Percentiles rank a stretch among this genome's conserved stretches.
These are phyloP conservation scores for Dissophora globulifera DNA, from an alignment of 192 early-diverging fungal genomes.

Conservation along the genomic window DNA sequence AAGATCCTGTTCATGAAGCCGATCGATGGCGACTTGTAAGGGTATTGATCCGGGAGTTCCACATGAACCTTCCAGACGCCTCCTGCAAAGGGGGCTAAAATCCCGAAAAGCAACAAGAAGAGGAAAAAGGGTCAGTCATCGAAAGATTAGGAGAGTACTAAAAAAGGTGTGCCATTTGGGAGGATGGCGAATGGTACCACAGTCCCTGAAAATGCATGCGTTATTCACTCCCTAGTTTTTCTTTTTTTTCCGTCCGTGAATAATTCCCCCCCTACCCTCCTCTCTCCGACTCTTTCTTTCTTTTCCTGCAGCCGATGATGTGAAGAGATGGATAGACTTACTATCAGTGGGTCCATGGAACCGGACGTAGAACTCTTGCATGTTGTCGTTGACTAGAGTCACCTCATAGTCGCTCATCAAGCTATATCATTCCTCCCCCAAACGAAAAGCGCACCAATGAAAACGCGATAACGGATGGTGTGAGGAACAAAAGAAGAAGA, in stretches of 20 bases:
- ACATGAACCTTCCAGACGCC: slow-evolving; percentile 99
- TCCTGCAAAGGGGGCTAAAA: slow-evolving; percentile 88
- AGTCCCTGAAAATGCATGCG: too few relatives aligned
- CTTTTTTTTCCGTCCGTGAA: too few relatives aligned
- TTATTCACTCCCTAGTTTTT: too few relatives aligned
- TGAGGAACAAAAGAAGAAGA: too few relatives aligned
- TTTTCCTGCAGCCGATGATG: too few relatives aligned
- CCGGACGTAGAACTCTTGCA: slow-evolving; percentile 98
- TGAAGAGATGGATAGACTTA: slow-evolving; percentile 59
- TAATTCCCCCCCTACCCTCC: too few relatives aligned
- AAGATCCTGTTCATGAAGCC: slow-evolving; percentile 99
- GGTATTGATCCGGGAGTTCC: slow-evolving; percentile 98
- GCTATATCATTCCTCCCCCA: slow-evolving; percentile 58
- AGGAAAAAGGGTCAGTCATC: too few relatives aligned
- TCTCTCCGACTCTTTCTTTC: too few relatives aligned
- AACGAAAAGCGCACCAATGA: too few relatives aligned
- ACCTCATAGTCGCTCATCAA: slow-evolving; percentile 99
- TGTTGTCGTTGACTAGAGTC: slow-evolving; percentile 97
- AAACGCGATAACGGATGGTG: too few relatives aligned
- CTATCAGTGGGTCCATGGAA: slow-evolving; percentile 95
- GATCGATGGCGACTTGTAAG: slow-evolving; percentile 98
- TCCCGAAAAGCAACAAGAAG: background rate
- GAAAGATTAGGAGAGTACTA: too few relatives aligned
- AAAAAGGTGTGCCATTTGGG: too few relatives aligned
- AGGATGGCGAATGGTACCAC: background rate